Evolutionary conservation across 2,329 filamentous ascomycete species (phyloP).

Genomic region (Exophiala dermatitidis): DNA sequence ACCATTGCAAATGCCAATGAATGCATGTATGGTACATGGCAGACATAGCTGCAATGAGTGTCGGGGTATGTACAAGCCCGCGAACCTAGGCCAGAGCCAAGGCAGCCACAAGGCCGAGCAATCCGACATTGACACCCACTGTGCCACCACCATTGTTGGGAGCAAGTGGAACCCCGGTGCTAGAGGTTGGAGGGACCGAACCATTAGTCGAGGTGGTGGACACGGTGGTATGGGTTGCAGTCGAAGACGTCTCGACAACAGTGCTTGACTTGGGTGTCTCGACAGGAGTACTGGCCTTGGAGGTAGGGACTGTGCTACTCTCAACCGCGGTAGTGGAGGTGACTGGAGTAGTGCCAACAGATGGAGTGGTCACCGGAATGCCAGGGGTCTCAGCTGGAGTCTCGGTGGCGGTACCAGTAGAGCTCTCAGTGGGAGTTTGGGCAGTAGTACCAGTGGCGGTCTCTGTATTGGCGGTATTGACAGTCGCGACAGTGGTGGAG

Average conservation of each 20-base stretch:
- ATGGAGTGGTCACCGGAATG: constrained; percentile 9
- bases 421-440: not conserved
- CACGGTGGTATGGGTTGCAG: constrained; percentile 10
- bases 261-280: constrained; percentile 4
- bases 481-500: not conserved
- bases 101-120: constrained; percentile 20
- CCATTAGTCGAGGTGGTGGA: constrained; percentile 10
- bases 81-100: constrained; percentile 19
- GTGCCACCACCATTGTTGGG: constrained; percentile 53
- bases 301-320: not conserved
- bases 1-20: constrained; percentile 16
- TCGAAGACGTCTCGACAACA: constrained; percentile 7
- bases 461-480: not conserved
- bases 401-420: not conserved
- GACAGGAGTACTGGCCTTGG: constrained; percentile 5
- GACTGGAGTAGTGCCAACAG: not conserved
- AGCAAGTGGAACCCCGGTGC: constrained; percentile 15
- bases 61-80: constrained; percentile 16
- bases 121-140: constrained; percentile 76
- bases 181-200: constrained; percentile 13
- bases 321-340: constrained; percentile 5
- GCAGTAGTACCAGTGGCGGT: not conserved
- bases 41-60: constrained; percentile 24
- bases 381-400: constrained; percentile 10
- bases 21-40: constrained; percentile 19